phyloP scores from a whole-genome alignment of 1,284 basidiomycete species.

The Cryptococcus sp. region DNA sequence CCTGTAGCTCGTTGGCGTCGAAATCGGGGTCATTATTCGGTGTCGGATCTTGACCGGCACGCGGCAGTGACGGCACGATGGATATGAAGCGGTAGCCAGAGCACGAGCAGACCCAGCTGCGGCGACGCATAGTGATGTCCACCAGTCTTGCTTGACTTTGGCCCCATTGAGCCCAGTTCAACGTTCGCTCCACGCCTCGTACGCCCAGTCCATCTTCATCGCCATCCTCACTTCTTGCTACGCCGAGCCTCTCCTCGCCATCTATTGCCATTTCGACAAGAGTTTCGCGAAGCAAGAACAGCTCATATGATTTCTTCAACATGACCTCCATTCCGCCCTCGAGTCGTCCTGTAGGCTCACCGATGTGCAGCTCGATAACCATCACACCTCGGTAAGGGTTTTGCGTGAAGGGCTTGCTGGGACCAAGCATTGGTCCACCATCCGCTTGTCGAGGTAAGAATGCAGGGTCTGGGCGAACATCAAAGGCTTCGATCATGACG shows the following conservation, averaged over 20 bases:
- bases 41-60: not conserved
- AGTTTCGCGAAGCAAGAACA: constrained; percentile 57
- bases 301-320: constrained; percentile 45
- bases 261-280: constrained; percentile 53
- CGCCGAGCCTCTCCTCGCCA: constrained; percentile 42
- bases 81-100: constrained; percentile 50
- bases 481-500: constrained; percentile 30
- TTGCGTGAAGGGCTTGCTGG: constrained; percentile 46
- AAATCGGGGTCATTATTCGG: constrained; percentile 4
- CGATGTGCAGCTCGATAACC: constrained; percentile 44
- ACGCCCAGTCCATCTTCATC: constrained; percentile 25
- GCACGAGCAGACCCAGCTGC: constrained; percentile 51
- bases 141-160: constrained; percentile 36
- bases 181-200: constrained; percentile 21
- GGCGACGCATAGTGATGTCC: constrained; percentile 26
- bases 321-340: not conserved
- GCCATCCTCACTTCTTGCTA: constrained; percentile 53
- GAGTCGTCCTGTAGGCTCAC: constrained; percentile 4
- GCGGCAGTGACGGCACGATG: constrained; percentile 16
- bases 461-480: constrained; percentile 51
- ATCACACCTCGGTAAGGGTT: constrained; percentile 45
- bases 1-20: constrained; percentile 12
- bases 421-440: constrained; percentile 22
- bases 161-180: constrained; percentile 49
- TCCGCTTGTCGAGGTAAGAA: constrained; percentile 29